phyloP scores from a whole-genome alignment of 805 yeast genomes.

The Saccharomycopsis sp. region DNA sequence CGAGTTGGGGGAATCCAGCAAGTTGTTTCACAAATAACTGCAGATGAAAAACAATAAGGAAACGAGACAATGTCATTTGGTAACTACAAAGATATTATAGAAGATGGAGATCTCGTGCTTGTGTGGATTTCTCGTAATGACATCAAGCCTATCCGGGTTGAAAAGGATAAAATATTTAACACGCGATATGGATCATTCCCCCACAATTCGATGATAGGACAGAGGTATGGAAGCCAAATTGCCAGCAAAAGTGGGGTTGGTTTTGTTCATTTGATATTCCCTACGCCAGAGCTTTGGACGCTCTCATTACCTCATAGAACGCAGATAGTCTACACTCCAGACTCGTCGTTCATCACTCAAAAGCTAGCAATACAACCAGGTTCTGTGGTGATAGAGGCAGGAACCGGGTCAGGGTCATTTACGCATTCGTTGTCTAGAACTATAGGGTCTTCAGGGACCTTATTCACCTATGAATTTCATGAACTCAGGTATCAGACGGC shows the following conservation, averaged over 20 bases:
- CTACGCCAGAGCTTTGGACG: slow-evolving; percentile 95
- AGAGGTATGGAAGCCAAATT: slow-evolving; percentile 78
- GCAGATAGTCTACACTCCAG: slow-evolving; percentile 95
- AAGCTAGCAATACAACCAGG: slow-evolving; percentile 69
- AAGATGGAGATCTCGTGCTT: slow-evolving; percentile 81
- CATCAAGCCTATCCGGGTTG: slow-evolving; percentile 66
- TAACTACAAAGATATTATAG: slow-evolving; percentile 57
- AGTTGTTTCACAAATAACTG: no score
- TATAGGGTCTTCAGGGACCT: slow-evolving; percentile 49
- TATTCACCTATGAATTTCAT: slow-evolving; percentile 89
- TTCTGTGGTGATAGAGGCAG: slow-evolving; percentile 85
- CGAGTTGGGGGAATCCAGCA: no score
- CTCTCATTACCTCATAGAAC: slow-evolving; percentile 94
- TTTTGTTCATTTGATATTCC: slow-evolving; percentile 80
- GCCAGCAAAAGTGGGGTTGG: slow-evolving; percentile 59
- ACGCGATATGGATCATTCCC: slow-evolving; percentile 88
- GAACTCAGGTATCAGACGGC: slow-evolving; percentile 80
- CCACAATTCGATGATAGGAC: slow-evolving; percentile 78
- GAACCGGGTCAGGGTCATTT: slow-evolving; percentile 96
- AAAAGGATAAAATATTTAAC: slow-evolving; percentile 55
- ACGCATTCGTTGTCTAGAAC: slow-evolving; percentile 89
- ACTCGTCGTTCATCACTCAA: slow-evolving; percentile 84
- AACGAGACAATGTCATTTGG: slow-evolving; percentile 40
- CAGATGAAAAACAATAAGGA: neutral
- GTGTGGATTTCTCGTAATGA: slow-evolving; percentile 79